Percentiles rank a stretch among this genome's conserved stretches.
Evolutionary conservation across 495 filamentous ascomycete genomes (phyloP).

Genomic region (Niebla homalea): DNA sequence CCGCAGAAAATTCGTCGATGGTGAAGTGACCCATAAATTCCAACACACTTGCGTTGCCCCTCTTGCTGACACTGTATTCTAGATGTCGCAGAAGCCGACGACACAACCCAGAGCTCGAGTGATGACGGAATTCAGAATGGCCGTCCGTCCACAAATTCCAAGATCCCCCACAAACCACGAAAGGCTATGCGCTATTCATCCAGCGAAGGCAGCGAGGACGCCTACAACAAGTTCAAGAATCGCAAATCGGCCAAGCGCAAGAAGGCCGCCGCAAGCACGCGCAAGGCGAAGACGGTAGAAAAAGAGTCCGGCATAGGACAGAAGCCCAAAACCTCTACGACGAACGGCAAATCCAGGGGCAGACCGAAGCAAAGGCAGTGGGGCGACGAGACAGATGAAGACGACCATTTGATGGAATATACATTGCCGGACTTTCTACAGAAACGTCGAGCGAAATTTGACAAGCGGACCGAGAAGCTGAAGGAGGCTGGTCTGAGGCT

Average conservation of each 20-base stretch:
- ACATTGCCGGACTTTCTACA: conserved; percentile 46
- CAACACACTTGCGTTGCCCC: neutral
- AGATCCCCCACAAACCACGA: neutral
- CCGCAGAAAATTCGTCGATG: neutral
- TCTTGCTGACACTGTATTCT: neutral
- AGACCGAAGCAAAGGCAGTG: conserved; percentile 24
- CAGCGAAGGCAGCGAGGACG: conserved; percentile 35
- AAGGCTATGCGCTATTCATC: conserved; percentile 11
- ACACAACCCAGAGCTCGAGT: neutral
- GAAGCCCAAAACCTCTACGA: conserved; percentile 9
- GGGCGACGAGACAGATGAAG: conserved; percentile 34
- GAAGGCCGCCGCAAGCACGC: conserved; percentile 32
- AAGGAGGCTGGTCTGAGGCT: conserved; percentile 58
- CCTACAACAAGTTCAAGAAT: conserved; percentile 46
- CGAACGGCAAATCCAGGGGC: conserved; percentile 12
- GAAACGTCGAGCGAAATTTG: conserved; percentile 36
- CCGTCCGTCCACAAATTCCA: neutral
- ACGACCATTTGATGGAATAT: conserved; percentile 46
- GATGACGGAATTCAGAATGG: neutral
- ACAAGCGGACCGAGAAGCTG: conserved; percentile 40
- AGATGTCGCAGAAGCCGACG: neutral
- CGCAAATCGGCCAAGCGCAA: conserved; percentile 44
- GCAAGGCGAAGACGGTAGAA: conserved; percentile 30
- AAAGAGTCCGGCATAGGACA: conserved; percentile 24
- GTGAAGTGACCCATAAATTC: neutral